phyloP scores from a whole-genome alignment of 2,329 filamentous ascomycete species.

The Trichoderma guizhouense region DNA sequence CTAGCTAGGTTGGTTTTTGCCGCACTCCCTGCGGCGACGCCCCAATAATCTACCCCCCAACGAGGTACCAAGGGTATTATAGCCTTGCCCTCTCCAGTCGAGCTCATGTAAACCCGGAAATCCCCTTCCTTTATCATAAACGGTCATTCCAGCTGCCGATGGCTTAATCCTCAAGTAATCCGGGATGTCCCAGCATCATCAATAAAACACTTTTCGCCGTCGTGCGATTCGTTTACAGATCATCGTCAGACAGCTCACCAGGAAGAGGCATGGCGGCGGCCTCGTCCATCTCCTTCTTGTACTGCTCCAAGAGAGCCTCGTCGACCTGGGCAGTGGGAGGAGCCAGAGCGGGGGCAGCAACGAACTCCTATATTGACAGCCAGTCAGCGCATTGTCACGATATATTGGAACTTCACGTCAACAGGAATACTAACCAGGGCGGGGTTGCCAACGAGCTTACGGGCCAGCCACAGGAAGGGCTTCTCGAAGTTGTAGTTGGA shows the following conservation, averaged over 20 bases:
- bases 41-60: slow-evolving; percentile 31
- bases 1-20: slow-evolving; percentile 33
- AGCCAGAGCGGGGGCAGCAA: slow-evolving; percentile 89
- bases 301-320: slow-evolving; percentile 73
- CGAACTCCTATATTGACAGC: slow-evolving; percentile 69
- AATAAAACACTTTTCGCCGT: slow-evolving; percentile 26
- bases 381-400: slow-evolving; percentile 1
- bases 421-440: slow-evolving; percentile 23
- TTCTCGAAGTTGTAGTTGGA: slow-evolving; percentile 99
- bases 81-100: slow-evolving; percentile 34
- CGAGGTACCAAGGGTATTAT: slow-evolving; percentile 30
- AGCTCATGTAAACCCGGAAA: slow-evolving; percentile 36
- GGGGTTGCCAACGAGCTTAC: slow-evolving; percentile 96
- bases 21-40: slow-evolving; percentile 32
- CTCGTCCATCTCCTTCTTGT: slow-evolving; percentile 82
- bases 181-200: slow-evolving; percentile 17
- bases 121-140: slow-evolving; percentile 37
- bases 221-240: slow-evolving; percentile 48
- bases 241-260: slow-evolving; percentile 83
- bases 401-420: no score
- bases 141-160: slow-evolving; percentile 34
- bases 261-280: slow-evolving; percentile 84
- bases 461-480: slow-evolving; percentile 98
- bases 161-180: slow-evolving; percentile 7
- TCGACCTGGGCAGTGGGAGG: slow-evolving; percentile 91